Conservation (phyloP, 495 filamentous ascomycete genomes). For the Thozetella sp. region DNA sequence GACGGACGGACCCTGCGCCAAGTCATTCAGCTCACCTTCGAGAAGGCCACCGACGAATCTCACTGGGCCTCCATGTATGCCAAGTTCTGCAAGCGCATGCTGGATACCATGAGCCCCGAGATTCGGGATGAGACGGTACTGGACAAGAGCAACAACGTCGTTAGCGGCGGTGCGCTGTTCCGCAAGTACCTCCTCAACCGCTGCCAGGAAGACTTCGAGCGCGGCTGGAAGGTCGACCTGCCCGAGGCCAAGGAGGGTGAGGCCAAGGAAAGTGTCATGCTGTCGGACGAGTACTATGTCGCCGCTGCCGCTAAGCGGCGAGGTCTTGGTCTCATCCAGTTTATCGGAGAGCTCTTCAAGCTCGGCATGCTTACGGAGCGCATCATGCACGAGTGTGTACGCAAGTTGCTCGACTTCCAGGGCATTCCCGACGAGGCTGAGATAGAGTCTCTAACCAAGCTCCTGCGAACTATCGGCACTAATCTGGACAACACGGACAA, state of each 20-base stretch:
- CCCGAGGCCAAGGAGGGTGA: conserved; percentile 80
- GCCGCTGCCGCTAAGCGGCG: conserved; percentile 96
- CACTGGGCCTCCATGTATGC: conserved; percentile 99
- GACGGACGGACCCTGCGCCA: conserved; percentile 95
- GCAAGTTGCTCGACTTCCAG: conserved; percentile 94
- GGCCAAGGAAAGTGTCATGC: conserved; percentile 68
- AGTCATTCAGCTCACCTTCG: conserved; percentile 97
- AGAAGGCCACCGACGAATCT: conserved; percentile 98
- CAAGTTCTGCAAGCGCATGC: conserved; percentile 97
- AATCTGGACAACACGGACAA: conserved; percentile 82
- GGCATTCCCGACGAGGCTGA: conserved; percentile 93
- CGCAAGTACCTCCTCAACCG: conserved; percentile 98
- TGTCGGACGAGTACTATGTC: conserved; percentile 96
- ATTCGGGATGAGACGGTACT: conserved; percentile 93
- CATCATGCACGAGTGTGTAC: conserved; percentile 99
- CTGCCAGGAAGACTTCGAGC: conserved; percentile 98
- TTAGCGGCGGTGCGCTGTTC: conserved; percentile 92
- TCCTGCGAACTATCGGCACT: conserved; percentile 86
- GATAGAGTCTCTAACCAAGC: conserved; percentile 90
- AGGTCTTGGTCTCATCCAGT: conserved; percentile 96
- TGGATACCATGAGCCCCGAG: conserved; percentile 91
- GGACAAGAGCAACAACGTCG: conserved; percentile 83
- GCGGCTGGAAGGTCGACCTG: conserved; percentile 92
- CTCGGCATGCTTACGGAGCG: conserved; percentile 96
- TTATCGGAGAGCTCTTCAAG: conserved; percentile 99